Evolutionary conservation across 768 basidiomycete genomes (phyloP), one percentile per base, ranked within the genome.

Genomic region (Xanthoconium purpureum): DNA sequence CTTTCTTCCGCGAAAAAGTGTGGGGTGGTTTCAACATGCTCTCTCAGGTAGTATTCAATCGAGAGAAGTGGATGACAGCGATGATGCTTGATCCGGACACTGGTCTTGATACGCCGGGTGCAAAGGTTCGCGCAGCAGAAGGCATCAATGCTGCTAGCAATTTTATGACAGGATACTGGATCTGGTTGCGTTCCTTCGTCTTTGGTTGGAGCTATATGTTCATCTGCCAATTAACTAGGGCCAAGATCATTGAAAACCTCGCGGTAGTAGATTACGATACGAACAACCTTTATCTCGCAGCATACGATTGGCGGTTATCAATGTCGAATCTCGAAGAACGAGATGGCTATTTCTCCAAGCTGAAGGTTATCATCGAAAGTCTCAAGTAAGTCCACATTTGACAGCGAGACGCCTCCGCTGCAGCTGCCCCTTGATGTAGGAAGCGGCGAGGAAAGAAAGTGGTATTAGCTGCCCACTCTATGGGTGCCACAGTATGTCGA

Each of bases 181-280:
- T 96, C 51, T 96, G 94, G 92, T 87, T 51, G 74, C 24, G 50
- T 38, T 54, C 35, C 29, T n/a, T 18, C 8, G 3, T 35, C n/a
- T 14, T 39, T 1, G 1, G 20, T 39, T 17, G 12, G 28, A 24
- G 29, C 13, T 12, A 24, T 33, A 24, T 29, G n/a, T 37, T 56
- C 30, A 52, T 45, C 17, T 3, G 17, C 42, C 44, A 24, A 36
- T 24, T 3, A 3, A 28, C 28, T 18, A 89, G 89, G 89, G 85
- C 88, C 1, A 94, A 95, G 71, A 90, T 97, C 50, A 84, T 98
- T 11, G 91, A 98, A 72, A 98, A 99, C 63, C 79, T 98, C 3
- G 94, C 96, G 0, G 92, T 88, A 1, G 82, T 98, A 18, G 89
- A 88, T 65, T 98, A 98, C 65, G 95, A 98, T 63, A 89, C 91